Conservation (phyloP, 331 rosid genomes). For the Telfairia occidentalis region DNA sequence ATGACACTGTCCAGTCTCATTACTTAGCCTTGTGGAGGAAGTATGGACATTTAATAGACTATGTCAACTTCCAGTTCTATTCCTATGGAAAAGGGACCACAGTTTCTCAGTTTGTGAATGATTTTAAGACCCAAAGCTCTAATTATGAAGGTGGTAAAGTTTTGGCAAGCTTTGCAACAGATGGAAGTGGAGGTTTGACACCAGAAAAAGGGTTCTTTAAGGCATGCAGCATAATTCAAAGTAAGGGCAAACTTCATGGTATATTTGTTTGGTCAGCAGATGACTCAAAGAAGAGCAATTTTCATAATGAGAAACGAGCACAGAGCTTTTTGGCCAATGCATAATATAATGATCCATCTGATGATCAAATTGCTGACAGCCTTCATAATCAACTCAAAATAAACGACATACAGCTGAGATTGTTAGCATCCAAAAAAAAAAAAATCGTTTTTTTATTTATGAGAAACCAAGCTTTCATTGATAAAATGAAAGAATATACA, state of each 20-base stretch:
- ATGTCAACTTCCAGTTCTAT: conserved; percentile 74
- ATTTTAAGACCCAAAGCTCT: conserved; percentile 43
- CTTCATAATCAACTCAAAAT: not conserved
- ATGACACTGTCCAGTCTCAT: conserved; percentile 36
- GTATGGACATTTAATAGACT: conserved; percentile 43
- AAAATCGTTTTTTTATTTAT: too few relatives aligned
- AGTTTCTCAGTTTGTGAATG: conserved; percentile 35
- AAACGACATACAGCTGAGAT: not conserved
- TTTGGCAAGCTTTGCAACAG: conserved; percentile 44
- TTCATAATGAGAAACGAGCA: conserved; percentile 48
- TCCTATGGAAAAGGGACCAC: conserved; percentile 48
- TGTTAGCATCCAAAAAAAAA: too few relatives aligned
- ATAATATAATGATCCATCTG: not conserved
- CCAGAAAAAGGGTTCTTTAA: conserved; percentile 45
- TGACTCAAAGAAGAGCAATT: conserved; percentile 46
- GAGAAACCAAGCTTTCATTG: too few relatives aligned
- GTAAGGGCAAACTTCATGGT: conserved; percentile 34
- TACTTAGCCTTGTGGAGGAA: conserved; percentile 60
- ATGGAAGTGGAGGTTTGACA: conserved; percentile 49
- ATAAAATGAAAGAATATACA: too few relatives aligned
- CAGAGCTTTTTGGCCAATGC: conserved; percentile 33
- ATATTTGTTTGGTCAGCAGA: conserved; percentile 65
- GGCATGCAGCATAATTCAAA: conserved; percentile 35
- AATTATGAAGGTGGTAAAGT: conserved; percentile 56
- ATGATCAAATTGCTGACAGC: not conserved